Percentiles rank a stretch among this genome's conserved stretches.
Evolutionary conservation across 2,329 filamentous ascomycete species (phyloP).

Genomic region (Calonectria honghensis): DNA sequence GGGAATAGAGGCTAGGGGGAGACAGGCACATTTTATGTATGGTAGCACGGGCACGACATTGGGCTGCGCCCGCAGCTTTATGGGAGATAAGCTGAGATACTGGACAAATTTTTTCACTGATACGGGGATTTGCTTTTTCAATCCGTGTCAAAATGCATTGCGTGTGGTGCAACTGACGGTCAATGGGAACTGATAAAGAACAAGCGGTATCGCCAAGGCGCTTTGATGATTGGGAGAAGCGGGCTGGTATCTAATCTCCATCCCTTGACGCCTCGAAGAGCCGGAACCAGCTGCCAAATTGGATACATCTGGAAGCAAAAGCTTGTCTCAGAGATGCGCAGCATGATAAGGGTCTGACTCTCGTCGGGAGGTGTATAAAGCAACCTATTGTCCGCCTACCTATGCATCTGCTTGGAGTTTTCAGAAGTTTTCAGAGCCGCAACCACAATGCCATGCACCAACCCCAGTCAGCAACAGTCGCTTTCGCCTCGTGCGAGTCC

Average conservation of each 20-base stretch:
- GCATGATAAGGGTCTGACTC: conserved; percentile 32
- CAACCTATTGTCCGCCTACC: conserved; percentile 1
- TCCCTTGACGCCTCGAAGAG: conserved; percentile 40
- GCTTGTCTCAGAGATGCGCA: conserved; percentile 41
- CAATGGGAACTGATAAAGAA: conserved; percentile 50
- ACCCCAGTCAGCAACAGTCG: not conserved
- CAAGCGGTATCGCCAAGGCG: conserved; percentile 42
- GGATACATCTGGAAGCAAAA: conserved; percentile 37
- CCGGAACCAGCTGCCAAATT: conserved; percentile 46
- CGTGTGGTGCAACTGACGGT: conserved; percentile 49
- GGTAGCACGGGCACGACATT: conserved; percentile 41
- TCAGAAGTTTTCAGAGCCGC: conserved; percentile 3
- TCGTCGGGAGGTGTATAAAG: conserved; percentile 30
- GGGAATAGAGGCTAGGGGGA: conserved; percentile 37
- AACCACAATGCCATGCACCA: not conserved
- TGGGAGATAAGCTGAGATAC: conserved; percentile 50
- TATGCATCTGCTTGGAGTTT: not conserved
- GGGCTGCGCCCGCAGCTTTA: conserved; percentile 43
- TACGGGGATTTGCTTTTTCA: conserved; percentile 48
- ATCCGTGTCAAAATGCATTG: conserved; percentile 42
- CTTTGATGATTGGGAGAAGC: conserved; percentile 52
- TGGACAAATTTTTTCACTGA: conserved; percentile 45
- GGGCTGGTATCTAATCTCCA: conserved; percentile 52
- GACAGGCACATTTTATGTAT: conserved; percentile 51
- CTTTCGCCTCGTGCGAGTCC: conserved; percentile 2